Base-by-base conservation (phyloP, 2,329 filamentous ascomycete species). In the Stromatinia cepivora region DNA sequence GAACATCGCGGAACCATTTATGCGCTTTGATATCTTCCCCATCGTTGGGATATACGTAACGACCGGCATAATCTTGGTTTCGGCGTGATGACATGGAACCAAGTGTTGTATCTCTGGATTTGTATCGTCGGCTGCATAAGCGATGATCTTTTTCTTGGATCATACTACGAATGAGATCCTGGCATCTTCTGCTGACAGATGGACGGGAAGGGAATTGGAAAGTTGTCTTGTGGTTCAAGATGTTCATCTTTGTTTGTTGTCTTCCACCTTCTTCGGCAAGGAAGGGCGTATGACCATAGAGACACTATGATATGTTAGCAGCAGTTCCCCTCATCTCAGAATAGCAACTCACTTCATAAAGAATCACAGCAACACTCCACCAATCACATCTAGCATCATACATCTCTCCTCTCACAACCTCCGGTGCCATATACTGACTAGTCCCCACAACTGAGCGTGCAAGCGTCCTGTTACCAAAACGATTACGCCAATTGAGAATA, bases 361-460 rank as follows among this genome's bases (percentile, higher is more conserved):
- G 81, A 77, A 98, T 97, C 77, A 98, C 89, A 66, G 93, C 94
- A 75, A 98, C 87, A 80, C 94, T 97, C 94, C 92, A 98, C 93
- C 87, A 98, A 80, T 98, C 94, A 80, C 94, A 98, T 77, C 94
- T 86, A 42, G 92, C 94, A 80, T 98, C 95, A 79, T 98, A 98
- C 50, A 85, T 82, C 62, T 93, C 86, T 39, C 94, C 92, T 73
- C 86, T 84, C 70, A 97, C 90, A 25, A 98, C 92, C 81, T 98
- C 95, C 2, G 94, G 94, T 0, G 95, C 94, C 95, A 97, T 98
- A 82, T 98, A 98, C 78, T 97, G 94, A 78, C 93, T 97, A 3
- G 95, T 98, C 3, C 94, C 94, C 15, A 98, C 94, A 1, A 97
- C 89, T 58, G 93, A 97, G 74, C 89, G 87, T 1, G 94, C 94